These are phyloP conservation scores for Sextonia rubra DNA, from an alignment of 164 flowering plant species.

Conservation along the genomic window DNA sequence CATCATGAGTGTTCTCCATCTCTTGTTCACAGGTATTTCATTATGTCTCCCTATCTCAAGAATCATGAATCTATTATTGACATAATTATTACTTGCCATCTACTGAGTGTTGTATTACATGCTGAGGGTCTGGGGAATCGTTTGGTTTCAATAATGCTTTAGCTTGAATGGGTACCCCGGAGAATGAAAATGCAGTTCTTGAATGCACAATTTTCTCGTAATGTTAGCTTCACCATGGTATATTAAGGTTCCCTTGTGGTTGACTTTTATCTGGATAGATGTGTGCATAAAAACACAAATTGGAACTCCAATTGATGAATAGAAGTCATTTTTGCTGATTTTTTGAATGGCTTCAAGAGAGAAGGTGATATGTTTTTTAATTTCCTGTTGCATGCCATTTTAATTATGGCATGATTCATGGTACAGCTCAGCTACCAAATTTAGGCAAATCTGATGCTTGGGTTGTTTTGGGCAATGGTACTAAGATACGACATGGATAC, in stretches of 20 bases:
- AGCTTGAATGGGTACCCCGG: background rate
- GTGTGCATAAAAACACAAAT: background rate
- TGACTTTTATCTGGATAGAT: background rate
- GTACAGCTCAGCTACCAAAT: background rate
- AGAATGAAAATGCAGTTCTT: background rate
- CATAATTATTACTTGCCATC: slow-evolving; percentile 4
- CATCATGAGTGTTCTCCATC: slow-evolving; percentile 92
- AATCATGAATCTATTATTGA: background rate
- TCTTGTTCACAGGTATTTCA: slow-evolving; percentile 78
- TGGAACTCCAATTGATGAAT: background rate
- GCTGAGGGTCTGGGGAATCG: background rate
- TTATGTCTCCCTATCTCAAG: background rate
- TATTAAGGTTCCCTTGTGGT: background rate
- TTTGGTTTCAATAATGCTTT: background rate
- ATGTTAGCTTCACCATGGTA: background rate
- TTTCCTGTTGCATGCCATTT: background rate
- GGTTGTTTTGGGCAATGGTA: background rate
- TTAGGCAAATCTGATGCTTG: background rate
- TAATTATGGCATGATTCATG: background rate
- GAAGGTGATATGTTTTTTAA: too few relatives aligned
- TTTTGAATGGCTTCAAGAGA: too few relatives aligned
- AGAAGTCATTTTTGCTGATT: background rate
- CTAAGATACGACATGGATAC: too few relatives aligned
- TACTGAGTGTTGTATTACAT: background rate
- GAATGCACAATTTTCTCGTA: background rate